Percentiles rank a stretch among this genome's conserved stretches.
These are phyloP conservation scores for Entomortierella parvispora DNA, from an alignment of 192 early-diverging fungal genomes.

Conservation along the genomic window DNA sequence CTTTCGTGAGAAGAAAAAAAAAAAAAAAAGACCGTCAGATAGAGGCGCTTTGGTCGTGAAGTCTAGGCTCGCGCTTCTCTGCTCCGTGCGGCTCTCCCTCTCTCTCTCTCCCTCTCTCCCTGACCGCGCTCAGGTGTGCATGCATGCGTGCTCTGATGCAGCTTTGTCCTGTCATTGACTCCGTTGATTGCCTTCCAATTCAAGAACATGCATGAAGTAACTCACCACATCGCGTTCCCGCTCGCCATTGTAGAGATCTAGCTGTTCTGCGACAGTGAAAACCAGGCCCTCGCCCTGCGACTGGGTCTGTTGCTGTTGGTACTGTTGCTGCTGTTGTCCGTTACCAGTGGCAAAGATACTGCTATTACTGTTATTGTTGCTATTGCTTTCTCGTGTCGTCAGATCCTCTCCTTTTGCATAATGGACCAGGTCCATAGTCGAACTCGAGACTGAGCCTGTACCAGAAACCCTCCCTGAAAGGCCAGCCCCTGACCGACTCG, in stretches of 20 bases:
- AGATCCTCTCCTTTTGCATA: constrained; percentile 22
- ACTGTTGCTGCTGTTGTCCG: background rate
- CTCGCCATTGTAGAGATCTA: constrained; percentile 49
- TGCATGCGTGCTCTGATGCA: too few species aligned
- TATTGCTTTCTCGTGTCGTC: background rate
- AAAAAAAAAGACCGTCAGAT: constrained; percentile 11
- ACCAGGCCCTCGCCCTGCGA: constrained; percentile 19
- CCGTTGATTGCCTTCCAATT: too few species aligned
- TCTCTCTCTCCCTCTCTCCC: too few species aligned
- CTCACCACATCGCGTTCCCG: constrained; percentile 56
- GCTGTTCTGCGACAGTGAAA: constrained; percentile 32
- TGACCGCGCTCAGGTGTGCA: too few species aligned
- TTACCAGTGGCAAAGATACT: background rate
- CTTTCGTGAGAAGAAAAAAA: constrained; percentile 18
- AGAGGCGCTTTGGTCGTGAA: background rate
- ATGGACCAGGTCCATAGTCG: constrained; percentile 29
- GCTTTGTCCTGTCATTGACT: too few species aligned
- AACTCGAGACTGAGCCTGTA: constrained; percentile 33
- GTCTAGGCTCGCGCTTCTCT: background rate
- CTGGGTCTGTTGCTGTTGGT: constrained; percentile 1
- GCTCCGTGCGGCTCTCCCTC: background rate
- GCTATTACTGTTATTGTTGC: background rate
- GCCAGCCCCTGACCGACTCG: background rate
- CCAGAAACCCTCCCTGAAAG: constrained; percentile 6
- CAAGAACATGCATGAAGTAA: too few species aligned